These are phyloP conservation scores for Agrocybe praecox DNA, from an alignment of 768 basidiomycete species.

Conservation along the genomic window DNA sequence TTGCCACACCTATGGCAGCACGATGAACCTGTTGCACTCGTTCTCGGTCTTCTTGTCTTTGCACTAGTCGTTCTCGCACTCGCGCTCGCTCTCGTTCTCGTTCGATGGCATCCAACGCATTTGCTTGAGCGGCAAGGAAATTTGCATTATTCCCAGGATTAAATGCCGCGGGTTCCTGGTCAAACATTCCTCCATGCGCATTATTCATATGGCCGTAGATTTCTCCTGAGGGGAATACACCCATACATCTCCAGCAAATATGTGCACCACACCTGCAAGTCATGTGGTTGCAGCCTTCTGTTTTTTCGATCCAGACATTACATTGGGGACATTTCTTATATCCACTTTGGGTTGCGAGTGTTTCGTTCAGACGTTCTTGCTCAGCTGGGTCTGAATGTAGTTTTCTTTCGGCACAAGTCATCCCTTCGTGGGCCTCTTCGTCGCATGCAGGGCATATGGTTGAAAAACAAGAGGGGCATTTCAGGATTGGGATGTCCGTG, in stretches of 20 bases:
- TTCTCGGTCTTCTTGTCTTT: too few relatives aligned
- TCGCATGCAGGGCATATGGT: constrained; percentile 51
- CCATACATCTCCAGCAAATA: constrained; percentile 59
- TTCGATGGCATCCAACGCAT: constrained; percentile 11
- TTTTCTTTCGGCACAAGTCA: constrained; percentile 46
- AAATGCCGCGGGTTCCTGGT: not conserved
- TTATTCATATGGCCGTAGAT: constrained; percentile 30
- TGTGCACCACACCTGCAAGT: constrained; percentile 52
- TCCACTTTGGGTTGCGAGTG: constrained; percentile 38
- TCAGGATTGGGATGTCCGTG: constrained; percentile 26
- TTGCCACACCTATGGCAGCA: too few relatives aligned
- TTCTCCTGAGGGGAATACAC: constrained; percentile 29
- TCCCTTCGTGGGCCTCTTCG: constrained; percentile 50
- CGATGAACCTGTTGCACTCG: too few relatives aligned
- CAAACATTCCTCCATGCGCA: not conserved
- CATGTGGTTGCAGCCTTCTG: constrained; percentile 59
- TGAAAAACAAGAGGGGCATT: constrained; percentile 56
- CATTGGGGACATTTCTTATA: constrained; percentile 53
- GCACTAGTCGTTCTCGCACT: too few relatives aligned
- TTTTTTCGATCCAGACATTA: constrained; percentile 47
- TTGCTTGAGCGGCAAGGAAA: constrained; percentile 11
- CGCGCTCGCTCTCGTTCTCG: not conserved
- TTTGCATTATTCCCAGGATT: not conserved
- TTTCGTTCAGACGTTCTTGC: constrained; percentile 42
- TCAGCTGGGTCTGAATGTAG: constrained; percentile 35